A percentile compares a stretch with the other conserved stretches of the same genome.
These are phyloP conservation scores for Fusarium pilosicola DNA, from an alignment of 2,329 filamentous ascomycete genomes.

Conservation along the genomic window DNA sequence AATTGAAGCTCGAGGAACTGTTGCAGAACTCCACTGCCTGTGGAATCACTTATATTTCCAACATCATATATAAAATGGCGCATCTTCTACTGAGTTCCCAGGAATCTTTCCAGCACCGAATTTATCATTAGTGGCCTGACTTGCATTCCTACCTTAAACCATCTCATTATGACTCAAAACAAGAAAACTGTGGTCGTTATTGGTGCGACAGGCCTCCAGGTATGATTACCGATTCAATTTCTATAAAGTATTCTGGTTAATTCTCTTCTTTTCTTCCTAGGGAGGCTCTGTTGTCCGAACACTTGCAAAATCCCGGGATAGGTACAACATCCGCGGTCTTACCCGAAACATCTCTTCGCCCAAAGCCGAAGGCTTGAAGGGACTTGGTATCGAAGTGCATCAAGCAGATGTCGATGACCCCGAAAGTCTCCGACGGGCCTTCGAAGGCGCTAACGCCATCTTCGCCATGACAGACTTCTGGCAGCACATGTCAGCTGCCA, in stretches of 20 bases:
- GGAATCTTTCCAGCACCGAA: accelerated
- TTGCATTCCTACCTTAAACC: neutral
- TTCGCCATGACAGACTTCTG: slow-evolving; percentile 16
- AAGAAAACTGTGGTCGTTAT: neutral
- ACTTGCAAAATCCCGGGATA: neutral
- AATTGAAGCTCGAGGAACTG: no score
- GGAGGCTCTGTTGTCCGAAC: neutral
- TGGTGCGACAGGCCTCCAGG: neutral
- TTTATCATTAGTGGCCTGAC: accelerated
- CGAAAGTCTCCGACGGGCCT: neutral
- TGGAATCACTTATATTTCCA: neutral
- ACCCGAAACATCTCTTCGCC: neutral
- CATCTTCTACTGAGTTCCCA: accelerated
- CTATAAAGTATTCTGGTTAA: accelerated
- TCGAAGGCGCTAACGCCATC: neutral
- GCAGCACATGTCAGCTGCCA: slow-evolving; percentile 1
- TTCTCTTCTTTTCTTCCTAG: accelerated
- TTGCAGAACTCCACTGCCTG: neutral
- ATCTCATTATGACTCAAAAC: neutral
- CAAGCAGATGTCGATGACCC: neutral
- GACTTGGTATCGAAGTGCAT: neutral
- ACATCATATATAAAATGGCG: neutral
- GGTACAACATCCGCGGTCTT: neutral
- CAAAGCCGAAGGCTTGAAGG: neutral
- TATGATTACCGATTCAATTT: accelerated